These are phyloP conservation scores for Acanthamoeba lenticulata DNA, from an alignment of 208 protist genomes.

Conservation along the genomic window DNA sequence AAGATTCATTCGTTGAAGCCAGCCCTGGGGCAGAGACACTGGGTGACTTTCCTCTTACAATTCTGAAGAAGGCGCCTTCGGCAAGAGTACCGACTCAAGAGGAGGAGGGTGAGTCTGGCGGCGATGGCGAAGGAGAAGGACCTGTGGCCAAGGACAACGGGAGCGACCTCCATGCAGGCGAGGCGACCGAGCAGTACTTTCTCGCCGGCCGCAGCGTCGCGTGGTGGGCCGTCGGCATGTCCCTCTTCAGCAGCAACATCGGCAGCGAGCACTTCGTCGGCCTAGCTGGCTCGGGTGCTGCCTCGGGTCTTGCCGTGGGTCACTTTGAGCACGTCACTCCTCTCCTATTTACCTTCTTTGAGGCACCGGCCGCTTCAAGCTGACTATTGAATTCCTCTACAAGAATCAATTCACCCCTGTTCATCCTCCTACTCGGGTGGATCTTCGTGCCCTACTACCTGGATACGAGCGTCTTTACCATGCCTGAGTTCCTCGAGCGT, in stretches of 20 bases:
- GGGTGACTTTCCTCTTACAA: background rate
- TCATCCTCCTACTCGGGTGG: constrained; percentile 36
- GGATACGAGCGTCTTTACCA: constrained; percentile 45
- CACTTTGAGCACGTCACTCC: constrained; percentile 63
- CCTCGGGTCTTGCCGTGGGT: constrained; percentile 56
- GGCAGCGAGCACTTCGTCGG: constrained; percentile 65
- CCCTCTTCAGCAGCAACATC: constrained; percentile 67
- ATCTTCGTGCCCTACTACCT: constrained; percentile 69
- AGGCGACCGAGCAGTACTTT: constrained; percentile 53
- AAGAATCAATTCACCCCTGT: constrained; percentile 56
- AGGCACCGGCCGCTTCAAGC: too few species aligned
- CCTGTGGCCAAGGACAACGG: too few species aligned
- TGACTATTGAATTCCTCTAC: too few species aligned
- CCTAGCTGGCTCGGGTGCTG: constrained; percentile 60
- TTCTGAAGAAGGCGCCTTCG: background rate
- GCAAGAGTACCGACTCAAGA: background rate
- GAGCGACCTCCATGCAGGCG: too few species aligned
- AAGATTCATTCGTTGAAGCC: background rate
- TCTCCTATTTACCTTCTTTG: background rate
- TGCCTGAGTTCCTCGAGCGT: constrained; percentile 65
- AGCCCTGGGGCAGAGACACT: too few species aligned
- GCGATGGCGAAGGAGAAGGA: background rate
- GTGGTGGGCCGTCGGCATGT: constrained; percentile 59
- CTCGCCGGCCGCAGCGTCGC: background rate
- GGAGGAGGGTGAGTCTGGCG: background rate